Evolutionary conservation across 441 rosid genomes (phyloP).

Genomic region (Biscutella laevigata): DNA sequence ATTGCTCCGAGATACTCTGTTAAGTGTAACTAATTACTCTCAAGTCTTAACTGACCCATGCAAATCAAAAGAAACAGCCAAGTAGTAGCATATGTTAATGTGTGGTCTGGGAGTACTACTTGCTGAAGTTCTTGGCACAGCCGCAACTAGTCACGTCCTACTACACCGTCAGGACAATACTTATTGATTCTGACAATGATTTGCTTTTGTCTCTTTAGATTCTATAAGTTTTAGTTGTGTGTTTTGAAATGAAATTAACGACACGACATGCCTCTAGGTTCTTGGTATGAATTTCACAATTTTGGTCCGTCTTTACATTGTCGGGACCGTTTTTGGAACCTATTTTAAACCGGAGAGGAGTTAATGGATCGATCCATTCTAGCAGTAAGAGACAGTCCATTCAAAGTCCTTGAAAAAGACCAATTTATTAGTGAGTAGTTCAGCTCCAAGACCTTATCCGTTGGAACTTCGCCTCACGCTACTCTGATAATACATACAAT

Average conservation of each 20-base stretch:
- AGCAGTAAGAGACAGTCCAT: too few species aligned
- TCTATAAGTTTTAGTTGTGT: background rate
- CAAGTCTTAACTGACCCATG: background rate
- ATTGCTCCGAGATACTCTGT: constrained; percentile 92
- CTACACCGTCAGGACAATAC: constrained; percentile 54
- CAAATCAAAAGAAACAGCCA: background rate
- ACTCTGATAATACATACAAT: constrained; percentile 2
- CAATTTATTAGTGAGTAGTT: constrained; percentile 2
- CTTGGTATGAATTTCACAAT: constrained; percentile 88
- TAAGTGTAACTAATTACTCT: constrained; percentile 29
- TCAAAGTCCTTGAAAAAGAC: background rate
- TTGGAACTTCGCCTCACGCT: constrained; percentile 14
- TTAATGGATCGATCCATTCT: constrained; percentile 43
- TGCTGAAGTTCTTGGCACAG: constrained; percentile 92
- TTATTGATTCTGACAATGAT: background rate
- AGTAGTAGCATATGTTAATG: background rate
- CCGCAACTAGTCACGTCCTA: constrained; percentile 85
- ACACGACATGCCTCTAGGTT: constrained; percentile 36
- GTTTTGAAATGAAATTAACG: background rate
- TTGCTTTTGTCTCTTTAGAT: too few species aligned
- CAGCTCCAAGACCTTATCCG: constrained; percentile 8
- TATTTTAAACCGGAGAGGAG: constrained; percentile 85
- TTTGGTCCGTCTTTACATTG: constrained; percentile 77
- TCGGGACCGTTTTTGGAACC: constrained; percentile 78
- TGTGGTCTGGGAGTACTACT: constrained; percentile 66